Base-by-base conservation (phyloP, 2,329 filamentous ascomycete species). In the Xenoacremonium recifei region DNA sequence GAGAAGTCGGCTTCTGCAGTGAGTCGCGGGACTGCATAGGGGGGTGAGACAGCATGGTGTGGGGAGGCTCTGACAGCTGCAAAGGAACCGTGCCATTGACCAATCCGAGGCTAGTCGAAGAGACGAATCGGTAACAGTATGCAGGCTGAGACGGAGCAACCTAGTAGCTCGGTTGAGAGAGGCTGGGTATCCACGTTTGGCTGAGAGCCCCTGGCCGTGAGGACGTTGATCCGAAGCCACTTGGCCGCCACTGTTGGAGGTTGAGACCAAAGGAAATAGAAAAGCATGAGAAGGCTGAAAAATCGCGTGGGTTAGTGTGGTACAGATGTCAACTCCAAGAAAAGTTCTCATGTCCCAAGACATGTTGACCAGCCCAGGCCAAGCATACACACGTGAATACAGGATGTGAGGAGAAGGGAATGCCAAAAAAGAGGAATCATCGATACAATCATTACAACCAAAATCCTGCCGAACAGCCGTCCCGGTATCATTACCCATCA, bases 371-470 rank as follows among this genome's bases (percentile, higher is more conserved):
- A n/a, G n/a, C n/a, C n/a, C n/a, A n/a, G n/a, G n/a, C n/a, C n/a
- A n/a, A n/a, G n/a, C n/a, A n/a, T n/a, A n/a, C 16, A 33, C 15
- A 37, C n/a, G 10, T 15, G 40, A 29, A 9, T 10, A 34, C 18
- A 32, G 11, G n/a, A 25, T 20, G 30, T 21, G 25, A 16, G 27
- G 20, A 37, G 36, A 47, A 13, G 40, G n/a, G n/a, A n/a, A n/a
- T n/a, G n/a, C n/a, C n/a, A n/a, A n/a, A n/a, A n/a, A 33, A 17
- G 20, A 40, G 33, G 16, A 9, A 32, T 50, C 46, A 35, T 49
- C 50, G 51, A 56, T 53, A 53, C 37, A 51, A 52, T 57, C 50
- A 47, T 54, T 48, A 57, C 44, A 53, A 40, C 51, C 53, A 13
- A 47, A 48, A 35, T 36, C n/a, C n/a, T n/a, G n/a, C n/a, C n/a